phyloP scores from a whole-genome alignment of 2,329 filamentous ascomycete species.

The Trichoderma koningii region DNA sequence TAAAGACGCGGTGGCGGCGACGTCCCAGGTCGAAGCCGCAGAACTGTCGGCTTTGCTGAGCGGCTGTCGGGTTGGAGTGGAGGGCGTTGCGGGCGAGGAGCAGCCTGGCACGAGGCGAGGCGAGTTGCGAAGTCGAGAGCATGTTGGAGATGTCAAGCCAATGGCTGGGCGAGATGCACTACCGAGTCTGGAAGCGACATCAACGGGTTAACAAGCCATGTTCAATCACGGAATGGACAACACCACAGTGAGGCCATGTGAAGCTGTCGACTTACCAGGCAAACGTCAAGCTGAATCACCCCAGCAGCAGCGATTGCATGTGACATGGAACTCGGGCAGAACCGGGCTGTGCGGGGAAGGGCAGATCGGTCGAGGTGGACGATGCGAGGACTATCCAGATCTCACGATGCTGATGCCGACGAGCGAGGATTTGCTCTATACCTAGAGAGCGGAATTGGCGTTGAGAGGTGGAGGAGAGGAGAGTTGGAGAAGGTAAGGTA shows the following conservation, averaged over 20 bases:
- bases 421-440: not conserved
- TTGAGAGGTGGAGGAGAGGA: not conserved
- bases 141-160: conserved; percentile 30
- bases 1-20: conserved; percentile 47
- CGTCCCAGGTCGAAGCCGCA: conserved; percentile 45
- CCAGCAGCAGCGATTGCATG: conserved; percentile 26
- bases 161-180: conserved; percentile 18
- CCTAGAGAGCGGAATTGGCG: not conserved
- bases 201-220: conserved; percentile 6
- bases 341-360: conserved; percentile 23
- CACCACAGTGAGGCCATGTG: conserved; percentile 6
- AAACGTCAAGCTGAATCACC: conserved; percentile 25
- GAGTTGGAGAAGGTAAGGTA: not conserved
- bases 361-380: not conserved
- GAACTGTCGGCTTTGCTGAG: conserved; percentile 45
- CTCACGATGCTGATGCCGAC: not conserved
- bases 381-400: not conserved
- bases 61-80: conserved; percentile 24
- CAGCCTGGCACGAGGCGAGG: conserved; percentile 37
- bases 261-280: not conserved
- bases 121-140: conserved; percentile 35
- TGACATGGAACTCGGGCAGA: conserved; percentile 29
- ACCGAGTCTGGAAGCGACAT: conserved; percentile 20
- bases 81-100: conserved; percentile 26
- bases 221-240: not conserved